Base-by-base conservation (phyloP, 1,139 yeast genomes). In the Blastobotrys capitulatus region DNA sequence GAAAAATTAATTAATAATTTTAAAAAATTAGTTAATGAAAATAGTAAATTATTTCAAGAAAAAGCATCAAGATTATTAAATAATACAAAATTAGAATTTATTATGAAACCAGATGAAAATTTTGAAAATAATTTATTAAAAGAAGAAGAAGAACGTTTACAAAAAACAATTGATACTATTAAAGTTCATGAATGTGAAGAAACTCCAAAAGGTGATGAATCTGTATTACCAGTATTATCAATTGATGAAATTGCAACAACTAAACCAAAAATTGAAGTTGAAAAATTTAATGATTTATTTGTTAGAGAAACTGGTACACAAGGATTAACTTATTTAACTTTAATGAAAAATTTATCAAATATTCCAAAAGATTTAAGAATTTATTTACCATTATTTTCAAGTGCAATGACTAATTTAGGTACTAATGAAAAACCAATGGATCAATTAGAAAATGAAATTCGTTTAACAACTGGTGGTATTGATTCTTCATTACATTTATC, bases 351-450 rank as follows among this genome's bases (percentile, higher is more conserved):
- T 37, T 15, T 88, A 25, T 69, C 73, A 44, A 61, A 72, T 5
- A 63, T 80, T 2, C 92, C 95, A 12, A 59, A 71, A 2, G 78
- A 78, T 18, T 72, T 84, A 45, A 76, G 82, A 54, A 82, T 83
- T 32, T 88, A 78, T 58, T 67, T 94, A 55, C 87, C 96, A 0
- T 66, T 94, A 43, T 92, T 86, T 67, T 73, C 85, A 10, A 84
- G 83, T 25, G 86, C 96, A 47, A 73, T 90, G 55, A 85, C 95
- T 2, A 87, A 84, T 61, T 74, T 92, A 55, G 99, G 99, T 15
- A 90, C 98, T 0, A 63, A 70, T 3, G 63, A 68, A 7, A 81
- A 83, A 50, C 66, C 84, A 1, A 86, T 87, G 76, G 86, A 89
- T 18, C 85, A 82, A 42, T 76, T 92, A 53, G 98, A 92, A 64